These are phyloP conservation scores for Rhododendron kiyosumense DNA, from an alignment of 148 eudicot species.

Conservation along the genomic window DNA sequence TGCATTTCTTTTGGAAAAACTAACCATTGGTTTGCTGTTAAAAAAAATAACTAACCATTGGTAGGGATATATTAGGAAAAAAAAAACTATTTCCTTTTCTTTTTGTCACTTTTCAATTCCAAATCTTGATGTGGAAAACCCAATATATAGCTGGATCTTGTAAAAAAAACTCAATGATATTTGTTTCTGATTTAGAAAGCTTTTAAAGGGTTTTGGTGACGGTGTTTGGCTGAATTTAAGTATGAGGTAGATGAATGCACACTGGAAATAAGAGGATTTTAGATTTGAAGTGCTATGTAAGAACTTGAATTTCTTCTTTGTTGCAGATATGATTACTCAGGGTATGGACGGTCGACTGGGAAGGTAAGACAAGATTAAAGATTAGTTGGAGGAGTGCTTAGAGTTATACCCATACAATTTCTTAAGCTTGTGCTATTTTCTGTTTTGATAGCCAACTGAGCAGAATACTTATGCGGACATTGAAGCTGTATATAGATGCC, in stretches of 20 bases:
- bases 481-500: slow-evolving; percentile 73
- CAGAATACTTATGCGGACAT: slow-evolving; percentile 78
- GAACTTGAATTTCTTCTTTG: slow-evolving; percentile 13
- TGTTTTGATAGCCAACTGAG: slow-evolving; percentile 61
- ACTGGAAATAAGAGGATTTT: background rate
- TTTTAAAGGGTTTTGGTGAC: background rate
- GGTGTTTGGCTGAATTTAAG: background rate
- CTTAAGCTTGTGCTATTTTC: slow-evolving; percentile 6
- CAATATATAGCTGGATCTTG: background rate
- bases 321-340: slow-evolving; percentile 77
- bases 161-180: background rate
- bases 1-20: background rate
- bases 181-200: background rate
- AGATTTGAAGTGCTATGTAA: slow-evolving; percentile 3
- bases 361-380: slow-evolving; percentile 37
- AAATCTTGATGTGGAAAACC: background rate
- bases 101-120: background rate
- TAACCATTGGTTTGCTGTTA: background rate
- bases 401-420: background rate
- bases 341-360: slow-evolving; percentile 73
- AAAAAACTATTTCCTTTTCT: background rate
- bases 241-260: background rate
- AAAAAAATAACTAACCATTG: too few species aligned
- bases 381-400: slow-evolving; percentile 1
- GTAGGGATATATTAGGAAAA: background rate